Percentiles rank a stretch among this genome's conserved stretches.
phyloP scores from a whole-genome alignment of 192 early-diverging fungal genomes.

The Neocallimastix lanati region DNA sequence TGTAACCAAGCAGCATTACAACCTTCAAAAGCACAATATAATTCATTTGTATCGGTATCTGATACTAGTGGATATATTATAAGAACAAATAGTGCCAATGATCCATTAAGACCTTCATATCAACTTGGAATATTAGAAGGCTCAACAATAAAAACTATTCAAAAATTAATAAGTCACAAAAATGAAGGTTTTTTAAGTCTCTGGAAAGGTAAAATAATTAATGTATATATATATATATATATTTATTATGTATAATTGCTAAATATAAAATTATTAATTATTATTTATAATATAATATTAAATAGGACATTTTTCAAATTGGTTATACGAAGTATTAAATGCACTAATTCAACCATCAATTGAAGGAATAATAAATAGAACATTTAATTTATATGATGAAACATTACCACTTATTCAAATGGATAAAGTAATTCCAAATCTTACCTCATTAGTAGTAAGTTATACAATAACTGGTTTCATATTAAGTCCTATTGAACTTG shows the following conservation, averaged over 20 bases:
- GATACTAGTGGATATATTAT: constrained; percentile 25
- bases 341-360: constrained; percentile 10
- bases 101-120: constrained; percentile 24
- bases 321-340: neutral
- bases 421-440: neutral
- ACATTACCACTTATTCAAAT: constrained; percentile 1
- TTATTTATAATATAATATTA: neutral
- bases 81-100: constrained; percentile 8
- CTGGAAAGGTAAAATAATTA: constrained; percentile 40
- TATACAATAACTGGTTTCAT: neutral
- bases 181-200: constrained; percentile 21
- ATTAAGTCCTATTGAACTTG: neutral
- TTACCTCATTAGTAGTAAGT: neutral
- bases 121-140: constrained; percentile 16
- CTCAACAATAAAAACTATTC: constrained; percentile 8
- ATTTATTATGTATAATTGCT: too few species aligned
- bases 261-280: too few species aligned
- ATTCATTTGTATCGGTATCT: neutral
- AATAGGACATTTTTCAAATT: neutral
- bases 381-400: constrained; percentile 2
- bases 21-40: neutral
- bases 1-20: neutral
- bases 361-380: constrained; percentile 7
- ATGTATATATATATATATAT: too few species aligned
- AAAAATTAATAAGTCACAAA: constrained; percentile 5